Evolutionary conservation across 2,329 filamentous ascomycete species (phyloP).

Genomic region (Scortechinia acanthostroma): DNA sequence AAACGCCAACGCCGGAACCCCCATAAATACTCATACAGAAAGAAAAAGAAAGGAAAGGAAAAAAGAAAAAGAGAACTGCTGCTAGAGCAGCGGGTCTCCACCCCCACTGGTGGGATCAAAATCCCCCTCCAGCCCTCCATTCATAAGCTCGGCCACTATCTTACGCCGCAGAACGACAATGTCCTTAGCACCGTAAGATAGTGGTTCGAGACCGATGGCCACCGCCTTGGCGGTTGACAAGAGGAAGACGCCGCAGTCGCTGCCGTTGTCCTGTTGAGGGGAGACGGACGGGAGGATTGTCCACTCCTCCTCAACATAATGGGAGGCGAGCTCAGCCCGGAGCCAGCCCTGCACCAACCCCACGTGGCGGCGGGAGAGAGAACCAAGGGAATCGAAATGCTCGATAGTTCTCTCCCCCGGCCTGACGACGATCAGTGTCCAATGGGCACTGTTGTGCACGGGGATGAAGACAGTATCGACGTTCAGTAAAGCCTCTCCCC

Average conservation of each 20-base stretch:
- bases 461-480: constrained; percentile 36
- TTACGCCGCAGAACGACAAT: not conserved
- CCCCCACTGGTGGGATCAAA: not conserved
- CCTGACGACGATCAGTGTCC: constrained; percentile 35
- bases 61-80: too few relatives aligned
- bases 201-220: not conserved
- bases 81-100: not conserved
- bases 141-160: not conserved
- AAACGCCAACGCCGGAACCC: too few relatives aligned
- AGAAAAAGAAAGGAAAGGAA: too few relatives aligned
- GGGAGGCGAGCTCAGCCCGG: constrained; percentile 23
- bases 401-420: constrained; percentile 30
- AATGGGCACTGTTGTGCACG: constrained; percentile 32
- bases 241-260: constrained; percentile 39
- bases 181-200: not conserved
- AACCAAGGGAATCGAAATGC: constrained; percentile 34
- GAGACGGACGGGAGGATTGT: constrained; percentile 18
- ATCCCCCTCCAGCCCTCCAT: not conserved
- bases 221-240: constrained; percentile 28
- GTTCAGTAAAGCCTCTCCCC: constrained; percentile 27
- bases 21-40: too few relatives aligned
- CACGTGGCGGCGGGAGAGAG: constrained; percentile 18
- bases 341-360: constrained; percentile 28
- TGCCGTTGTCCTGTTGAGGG: constrained; percentile 33
- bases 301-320: constrained; percentile 32